Percentiles rank a stretch among this genome's conserved stretches.
These are phyloP conservation scores for Ceratobasidium sp. DNA, from an alignment of 1,284 basidiomycete species.

Conservation along the genomic window DNA sequence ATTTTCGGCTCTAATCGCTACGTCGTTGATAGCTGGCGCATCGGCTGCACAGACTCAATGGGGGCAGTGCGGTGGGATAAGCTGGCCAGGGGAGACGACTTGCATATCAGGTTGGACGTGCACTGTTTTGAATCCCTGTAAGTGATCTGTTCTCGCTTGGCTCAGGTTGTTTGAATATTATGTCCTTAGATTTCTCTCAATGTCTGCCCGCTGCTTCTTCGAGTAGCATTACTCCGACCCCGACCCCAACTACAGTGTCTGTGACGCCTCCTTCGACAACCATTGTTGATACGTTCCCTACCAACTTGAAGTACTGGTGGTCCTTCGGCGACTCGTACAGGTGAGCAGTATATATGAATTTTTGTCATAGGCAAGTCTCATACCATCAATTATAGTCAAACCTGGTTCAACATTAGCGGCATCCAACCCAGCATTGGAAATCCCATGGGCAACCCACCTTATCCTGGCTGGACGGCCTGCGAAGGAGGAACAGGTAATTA, in stretches of 20 bases:
- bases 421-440: conserved; percentile 40
- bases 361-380: neutral
- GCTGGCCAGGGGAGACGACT: conserved; percentile 36
- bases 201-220: conserved; percentile 34
- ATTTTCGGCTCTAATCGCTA: conserved; percentile 3
- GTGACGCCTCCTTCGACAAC: conserved; percentile 24
- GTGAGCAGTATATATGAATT: neutral
- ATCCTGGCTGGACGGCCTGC: conserved; percentile 47
- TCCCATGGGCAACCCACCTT: conserved; percentile 41
- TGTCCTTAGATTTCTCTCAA: conserved; percentile 26
- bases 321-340: conserved; percentile 49
- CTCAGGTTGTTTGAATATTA: too few relatives aligned
- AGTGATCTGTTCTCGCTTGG: neutral
- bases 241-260: conserved; percentile 35
- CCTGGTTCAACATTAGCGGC: conserved; percentile 41
- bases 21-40: conserved; percentile 8
- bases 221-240: neutral
- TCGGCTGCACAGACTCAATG: conserved; percentile 17
- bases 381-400: neutral
- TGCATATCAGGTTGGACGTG: conserved; percentile 42
- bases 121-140: conserved; percentile 35
- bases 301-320: conserved; percentile 47
- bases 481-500: conserved; percentile 35
- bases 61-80: conserved; percentile 40
- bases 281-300: neutral